phyloP scores from a whole-genome alignment of 2,329 filamentous ascomycete genomes.

The Pseudogymnoascus sp. region DNA sequence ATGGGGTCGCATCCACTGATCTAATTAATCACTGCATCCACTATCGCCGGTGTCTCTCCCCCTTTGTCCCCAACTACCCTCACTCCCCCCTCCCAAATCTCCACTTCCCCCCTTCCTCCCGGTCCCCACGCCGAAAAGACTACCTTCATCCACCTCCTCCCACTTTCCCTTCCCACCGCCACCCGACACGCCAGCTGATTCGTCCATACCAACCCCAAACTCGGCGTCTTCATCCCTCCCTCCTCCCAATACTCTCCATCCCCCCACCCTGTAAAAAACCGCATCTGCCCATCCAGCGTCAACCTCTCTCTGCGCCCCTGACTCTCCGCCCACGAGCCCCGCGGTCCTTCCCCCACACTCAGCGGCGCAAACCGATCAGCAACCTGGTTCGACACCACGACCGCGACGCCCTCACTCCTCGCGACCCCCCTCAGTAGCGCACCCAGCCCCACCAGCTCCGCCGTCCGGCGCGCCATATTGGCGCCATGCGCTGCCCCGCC shows the following conservation, averaged over 20 bases:
- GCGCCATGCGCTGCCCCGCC: conserved; percentile 29
- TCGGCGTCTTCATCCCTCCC: conserved; percentile 67
- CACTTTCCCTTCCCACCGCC: conserved; percentile 60
- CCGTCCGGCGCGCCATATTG: conserved; percentile 69
- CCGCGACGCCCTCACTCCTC: conserved; percentile 63
- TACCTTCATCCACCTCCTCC: conserved; percentile 77
- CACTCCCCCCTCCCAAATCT: conserved; percentile 63
- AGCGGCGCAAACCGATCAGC: conserved; percentile 66
- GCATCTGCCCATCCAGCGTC: conserved; percentile 78
- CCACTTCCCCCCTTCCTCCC: conserved; percentile 58
- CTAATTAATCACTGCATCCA: background rate
- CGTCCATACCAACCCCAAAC: conserved; percentile 82
- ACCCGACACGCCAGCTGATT: conserved; percentile 81
- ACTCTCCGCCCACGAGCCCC: conserved; percentile 32
- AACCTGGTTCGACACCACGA: conserved; percentile 94
- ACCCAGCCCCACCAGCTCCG: conserved; percentile 71
- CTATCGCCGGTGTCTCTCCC: background rate
- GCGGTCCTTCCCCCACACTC: conserved; percentile 19
- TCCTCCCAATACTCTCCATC: conserved; percentile 47
- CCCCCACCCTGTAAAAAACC: conserved; percentile 95
- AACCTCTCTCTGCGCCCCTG: conserved; percentile 36
- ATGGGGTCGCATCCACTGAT: background rate
- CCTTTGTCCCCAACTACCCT: conserved; percentile 24
- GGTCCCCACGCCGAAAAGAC: conserved; percentile 76
- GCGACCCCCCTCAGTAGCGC: conserved; percentile 71